Conservation (phyloP, 441 rosid species). For the Rhodomyrtus psidioides region DNA sequence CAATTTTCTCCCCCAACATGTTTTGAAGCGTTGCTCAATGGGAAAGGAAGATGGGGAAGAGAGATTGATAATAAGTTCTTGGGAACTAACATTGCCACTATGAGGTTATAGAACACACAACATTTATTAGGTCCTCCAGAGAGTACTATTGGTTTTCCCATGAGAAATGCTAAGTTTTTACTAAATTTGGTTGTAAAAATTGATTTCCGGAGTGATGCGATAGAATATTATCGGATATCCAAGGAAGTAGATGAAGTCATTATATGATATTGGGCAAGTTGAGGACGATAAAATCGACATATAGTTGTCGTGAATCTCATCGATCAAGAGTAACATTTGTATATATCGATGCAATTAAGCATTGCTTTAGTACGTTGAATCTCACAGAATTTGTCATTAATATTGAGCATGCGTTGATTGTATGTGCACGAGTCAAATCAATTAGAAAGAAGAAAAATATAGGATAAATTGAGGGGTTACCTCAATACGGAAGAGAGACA, state of each 20-base stretch:
- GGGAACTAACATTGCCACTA: not conserved
- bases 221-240: not conserved
- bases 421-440: not conserved
- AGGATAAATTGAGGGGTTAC: not conserved
- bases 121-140: not conserved
- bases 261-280: not conserved
- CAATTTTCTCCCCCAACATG: too few relatives aligned
- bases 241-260: not conserved
- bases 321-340: not conserved
- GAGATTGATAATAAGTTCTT: not conserved
- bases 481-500: not conserved
- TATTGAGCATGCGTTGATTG: not conserved
- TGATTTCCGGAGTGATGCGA: too few relatives aligned
- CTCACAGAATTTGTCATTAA: not conserved
- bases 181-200: not conserved
- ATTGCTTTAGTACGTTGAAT: not conserved
- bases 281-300: not conserved
- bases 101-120: not conserved
- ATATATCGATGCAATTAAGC: fast-evolving
- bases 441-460: not conserved
- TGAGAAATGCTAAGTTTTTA: not conserved
- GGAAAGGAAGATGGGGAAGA: not conserved
- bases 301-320: not conserved
- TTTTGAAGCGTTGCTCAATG: not conserved
- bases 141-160: too few relatives aligned